Evolutionary conservation across 306 rosid genomes (phyloP).

Genomic region (Vicia sativa): DNA sequence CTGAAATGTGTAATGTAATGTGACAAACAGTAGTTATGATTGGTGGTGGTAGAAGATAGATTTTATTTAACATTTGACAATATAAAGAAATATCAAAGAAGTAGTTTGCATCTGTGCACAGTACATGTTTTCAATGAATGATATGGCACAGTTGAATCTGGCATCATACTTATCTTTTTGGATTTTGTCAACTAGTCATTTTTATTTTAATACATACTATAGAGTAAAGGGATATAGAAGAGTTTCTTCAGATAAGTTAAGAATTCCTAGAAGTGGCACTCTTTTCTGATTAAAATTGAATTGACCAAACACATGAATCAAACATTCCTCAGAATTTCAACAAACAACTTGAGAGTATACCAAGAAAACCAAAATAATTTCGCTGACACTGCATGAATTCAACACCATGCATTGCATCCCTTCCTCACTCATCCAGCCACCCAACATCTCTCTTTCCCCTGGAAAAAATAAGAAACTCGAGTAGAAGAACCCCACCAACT

Average conservation of each 20-base stretch:
- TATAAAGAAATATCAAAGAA: constrained; percentile 7
- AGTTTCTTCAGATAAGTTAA: constrained; percentile 12
- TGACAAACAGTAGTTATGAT: constrained; percentile 34
- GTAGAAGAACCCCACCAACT: constrained; percentile 10
- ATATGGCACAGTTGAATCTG: constrained; percentile 18
- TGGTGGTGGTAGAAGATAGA: constrained; percentile 7
- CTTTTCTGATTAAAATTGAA: constrained; percentile 22
- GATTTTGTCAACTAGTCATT: constrained; percentile 23
- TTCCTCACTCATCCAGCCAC: constrained; percentile 14
- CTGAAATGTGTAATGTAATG: constrained; percentile 75
- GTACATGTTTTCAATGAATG: constrained; percentile 16
- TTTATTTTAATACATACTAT: constrained; percentile 12
- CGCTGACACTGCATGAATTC: neutral
- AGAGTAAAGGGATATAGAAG: constrained; percentile 4
- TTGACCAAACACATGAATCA: constrained; percentile 25
- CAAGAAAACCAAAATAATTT: constrained; percentile 24
- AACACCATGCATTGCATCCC: constrained; percentile 13
- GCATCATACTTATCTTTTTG: constrained; percentile 6
- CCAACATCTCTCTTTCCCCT: constrained; percentile 20
- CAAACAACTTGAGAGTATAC: constrained; percentile 16
- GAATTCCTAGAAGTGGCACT: constrained; percentile 7
- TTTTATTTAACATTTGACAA: constrained; percentile 29
- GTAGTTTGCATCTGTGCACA: constrained; percentile 22
- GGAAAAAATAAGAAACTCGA: constrained; percentile 8
- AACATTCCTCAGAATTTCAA: constrained; percentile 23